These are phyloP conservation scores for Staphylotrichum longicolle DNA, from an alignment of 495 filamentous ascomycete species.

Conservation along the genomic window DNA sequence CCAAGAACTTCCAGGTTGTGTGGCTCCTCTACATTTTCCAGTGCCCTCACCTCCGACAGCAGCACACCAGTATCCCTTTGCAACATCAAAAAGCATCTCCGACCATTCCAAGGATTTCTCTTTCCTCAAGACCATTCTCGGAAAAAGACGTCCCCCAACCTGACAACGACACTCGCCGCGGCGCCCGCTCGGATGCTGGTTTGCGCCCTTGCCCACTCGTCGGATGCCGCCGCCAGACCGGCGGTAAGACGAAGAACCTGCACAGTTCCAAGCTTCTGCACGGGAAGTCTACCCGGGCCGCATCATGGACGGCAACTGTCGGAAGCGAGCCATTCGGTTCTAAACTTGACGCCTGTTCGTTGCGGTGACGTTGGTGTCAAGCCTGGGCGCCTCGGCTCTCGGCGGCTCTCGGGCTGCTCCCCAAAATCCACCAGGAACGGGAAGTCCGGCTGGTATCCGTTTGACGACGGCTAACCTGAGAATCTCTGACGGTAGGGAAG, in stretches of 20 bases:
- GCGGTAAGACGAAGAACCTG: too few species aligned
- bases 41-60: neutral
- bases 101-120: too few species aligned
- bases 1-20: neutral
- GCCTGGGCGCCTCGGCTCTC: conserved; percentile 18
- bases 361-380: neutral
- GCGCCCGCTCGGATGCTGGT: too few species aligned
- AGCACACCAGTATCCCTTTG: neutral
- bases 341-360: too few species aligned
- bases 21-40: neutral
- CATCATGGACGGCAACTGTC: neutral
- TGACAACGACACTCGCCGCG: too few species aligned
- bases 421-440: neutral
- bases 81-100: too few species aligned
- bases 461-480: neutral
- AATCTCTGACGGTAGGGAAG: neutral
- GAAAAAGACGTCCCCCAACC: too few species aligned
- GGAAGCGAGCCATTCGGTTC: conserved; percentile 1
- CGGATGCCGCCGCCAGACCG: too few species aligned
- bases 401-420: conserved; percentile 24
- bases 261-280: too few species aligned
- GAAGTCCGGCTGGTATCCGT: neutral
- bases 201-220: too few species aligned
- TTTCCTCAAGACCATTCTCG: too few species aligned
- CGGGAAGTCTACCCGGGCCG: too few species aligned